Base-by-base conservation (phyloP, 331 rosid species). In the Malus hybrid region DNA sequence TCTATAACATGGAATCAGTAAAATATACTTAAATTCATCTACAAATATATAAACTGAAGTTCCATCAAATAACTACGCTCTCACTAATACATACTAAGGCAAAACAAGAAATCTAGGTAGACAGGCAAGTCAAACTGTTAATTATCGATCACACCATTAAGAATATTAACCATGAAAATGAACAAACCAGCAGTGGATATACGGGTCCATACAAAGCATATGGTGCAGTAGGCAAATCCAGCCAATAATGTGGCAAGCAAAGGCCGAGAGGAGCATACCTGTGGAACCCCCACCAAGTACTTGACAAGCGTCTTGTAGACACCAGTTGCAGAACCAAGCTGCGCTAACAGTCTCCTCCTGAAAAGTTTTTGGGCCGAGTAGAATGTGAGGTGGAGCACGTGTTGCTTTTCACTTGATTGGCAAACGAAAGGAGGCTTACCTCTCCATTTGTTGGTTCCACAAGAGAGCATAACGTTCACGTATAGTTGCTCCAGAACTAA, bases 271-370 rank as follows among this genome's bases (percentile, higher is more conserved):
- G n/a, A 78, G 30, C 30, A 71, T 82, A 94, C 99, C 91, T 94
- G 89, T 65, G 99, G 99, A 83, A 94, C 99, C 85, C 99, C 99
- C 78, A 94, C 99, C 77, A 94, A 78, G 83, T 90, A 94, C 87
- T 92, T 92, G 79, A 94, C 97, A 1, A 94, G 97, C 69, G 99
- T 92, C 88, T 94, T 94, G 89, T 90, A 94, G 85, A 94, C 99
- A 63, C 97, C 99, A 22, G 97, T 87, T 24, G 99, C 99, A 61
- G 97, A 94, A 81, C 99, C 97, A 80, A 94, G 97, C 85, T 86
- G 99, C 52, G 97, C 97, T 71, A 94, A 87, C 78, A 87, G 92
- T 70, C 84, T 86, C 85, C 99, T 94, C 96, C 99, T 94, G 83
- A 39, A 64, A 81, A 32, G 24, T 66, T 11, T 62, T 56, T 78